These are phyloP conservation scores for Coriaria nepalensis DNA, from an alignment of 306 rosid genomes.

Conservation along the genomic window DNA sequence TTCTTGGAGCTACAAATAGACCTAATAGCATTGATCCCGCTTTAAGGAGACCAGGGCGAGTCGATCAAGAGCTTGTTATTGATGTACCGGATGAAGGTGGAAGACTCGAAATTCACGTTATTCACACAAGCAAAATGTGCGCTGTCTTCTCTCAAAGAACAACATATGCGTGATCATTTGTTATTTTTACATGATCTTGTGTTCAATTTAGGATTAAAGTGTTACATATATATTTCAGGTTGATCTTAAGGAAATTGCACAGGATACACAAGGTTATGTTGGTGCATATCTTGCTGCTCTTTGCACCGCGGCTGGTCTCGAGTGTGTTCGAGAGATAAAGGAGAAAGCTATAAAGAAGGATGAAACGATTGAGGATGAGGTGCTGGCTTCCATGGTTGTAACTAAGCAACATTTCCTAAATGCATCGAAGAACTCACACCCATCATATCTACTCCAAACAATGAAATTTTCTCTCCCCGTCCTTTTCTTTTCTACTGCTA, in stretches of 20 bases:
- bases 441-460: conserved; percentile 57
- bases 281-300: conserved; percentile 21
- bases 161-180: too few species aligned
- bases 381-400: conserved; percentile 17
- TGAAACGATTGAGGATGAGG: conserved; percentile 13
- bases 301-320: conserved; percentile 14
- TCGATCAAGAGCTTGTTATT: conserved; percentile 89
- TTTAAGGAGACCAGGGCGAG: conserved; percentile 87
- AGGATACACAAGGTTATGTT: conserved; percentile 13
- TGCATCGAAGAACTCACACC: conserved; percentile 19
- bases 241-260: conserved; percentile 11
- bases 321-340: conserved; percentile 15
- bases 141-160: too few species aligned
- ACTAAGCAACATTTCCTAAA: conserved; percentile 10
- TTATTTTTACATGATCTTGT: too few species aligned
- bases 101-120: too few species aligned
- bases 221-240: not conserved
- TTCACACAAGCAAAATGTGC: too few species aligned
- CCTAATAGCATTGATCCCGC: conserved; percentile 96
- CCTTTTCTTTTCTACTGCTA: too few species aligned
- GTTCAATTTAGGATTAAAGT: too few species aligned
- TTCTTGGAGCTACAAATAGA: conserved; percentile 89
- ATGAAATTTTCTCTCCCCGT: conserved; percentile 17
- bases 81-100: conserved; percentile 59
- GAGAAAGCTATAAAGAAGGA: conserved; percentile 8